phyloP scores from a whole-genome alignment of 2,329 filamentous ascomycete species.

The Colletotrichum gigasporum region DNA sequence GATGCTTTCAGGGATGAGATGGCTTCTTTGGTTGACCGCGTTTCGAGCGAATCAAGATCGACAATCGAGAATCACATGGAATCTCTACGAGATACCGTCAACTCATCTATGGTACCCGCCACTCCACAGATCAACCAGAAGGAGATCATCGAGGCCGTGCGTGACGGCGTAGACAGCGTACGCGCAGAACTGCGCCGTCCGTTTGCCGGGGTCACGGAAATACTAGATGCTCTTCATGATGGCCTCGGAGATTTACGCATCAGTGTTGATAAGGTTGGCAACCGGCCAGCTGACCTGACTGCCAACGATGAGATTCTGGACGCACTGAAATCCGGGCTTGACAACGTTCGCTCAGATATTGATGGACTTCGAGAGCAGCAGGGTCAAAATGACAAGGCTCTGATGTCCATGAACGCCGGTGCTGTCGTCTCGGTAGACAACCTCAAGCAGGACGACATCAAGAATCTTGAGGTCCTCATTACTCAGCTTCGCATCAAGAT shows the following conservation, averaged over 20 bases:
- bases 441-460: slow-evolving; percentile 77
- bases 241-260: slow-evolving; percentile 80
- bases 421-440: slow-evolving; percentile 60
- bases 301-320: slow-evolving; percentile 91
- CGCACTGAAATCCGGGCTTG: slow-evolving; percentile 83
- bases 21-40: slow-evolving; percentile 64
- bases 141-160: slow-evolving; percentile 77
- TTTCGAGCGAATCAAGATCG: slow-evolving; percentile 65
- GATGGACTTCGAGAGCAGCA: slow-evolving; percentile 73
- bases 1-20: slow-evolving; percentile 75
- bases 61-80: slow-evolving; percentile 86
- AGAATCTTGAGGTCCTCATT: slow-evolving; percentile 85
- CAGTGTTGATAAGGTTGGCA: slow-evolving; percentile 79
- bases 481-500: slow-evolving; percentile 86
- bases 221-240: slow-evolving; percentile 89
- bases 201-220: slow-evolving; percentile 80
- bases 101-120: slow-evolving; percentile 72
- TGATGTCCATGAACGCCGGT: slow-evolving; percentile 62
- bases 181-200: slow-evolving; percentile 77
- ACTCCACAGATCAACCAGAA: slow-evolving; percentile 62
- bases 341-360: slow-evolving; percentile 80
- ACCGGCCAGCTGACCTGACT: slow-evolving; percentile 84
- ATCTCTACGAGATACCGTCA: slow-evolving; percentile 80
- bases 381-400: slow-evolving; percentile 56
- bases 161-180: slow-evolving; percentile 77